These are phyloP conservation scores for Vicia villosa DNA, from an alignment of 306 rosid genomes.

Conservation along the genomic window DNA sequence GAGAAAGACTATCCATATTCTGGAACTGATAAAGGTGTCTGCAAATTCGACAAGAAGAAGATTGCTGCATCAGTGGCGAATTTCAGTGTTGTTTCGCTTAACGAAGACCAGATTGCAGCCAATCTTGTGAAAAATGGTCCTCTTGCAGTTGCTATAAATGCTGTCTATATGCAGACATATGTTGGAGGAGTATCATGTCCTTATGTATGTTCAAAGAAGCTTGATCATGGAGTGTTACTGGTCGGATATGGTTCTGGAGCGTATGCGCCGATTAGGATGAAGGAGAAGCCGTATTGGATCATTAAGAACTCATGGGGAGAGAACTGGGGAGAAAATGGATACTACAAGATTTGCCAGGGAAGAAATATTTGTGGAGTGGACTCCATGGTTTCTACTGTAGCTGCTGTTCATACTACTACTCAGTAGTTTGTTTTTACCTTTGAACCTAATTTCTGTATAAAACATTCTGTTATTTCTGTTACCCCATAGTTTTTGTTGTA, in stretches of 20 bases:
- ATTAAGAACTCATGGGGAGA: slow-evolving; percentile 95
- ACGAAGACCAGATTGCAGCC: slow-evolving; percentile 91
- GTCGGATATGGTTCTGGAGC: slow-evolving; percentile 85
- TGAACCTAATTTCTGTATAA: background rate
- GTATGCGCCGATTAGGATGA: slow-evolving; percentile 76
- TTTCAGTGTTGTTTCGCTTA: slow-evolving; percentile 83
- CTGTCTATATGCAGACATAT: slow-evolving; percentile 95
- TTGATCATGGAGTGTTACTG: slow-evolving; percentile 81
- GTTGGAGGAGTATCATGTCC: slow-evolving; percentile 95
- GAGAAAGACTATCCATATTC: slow-evolving; percentile 92
- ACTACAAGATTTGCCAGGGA: slow-evolving; percentile 83
- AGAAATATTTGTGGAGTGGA: slow-evolving; percentile 83
- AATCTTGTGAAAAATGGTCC: slow-evolving; percentile 94
- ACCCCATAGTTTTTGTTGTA: no score
- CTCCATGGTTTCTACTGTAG: slow-evolving; percentile 50
- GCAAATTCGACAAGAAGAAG: slow-evolving; percentile 81
- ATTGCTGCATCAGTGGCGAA: slow-evolving; percentile 87
- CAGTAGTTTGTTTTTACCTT: slow-evolving; percentile 20
- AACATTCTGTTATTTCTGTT: background rate
- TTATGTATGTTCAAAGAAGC: slow-evolving; percentile 72
- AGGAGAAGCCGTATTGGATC: slow-evolving; percentile 92
- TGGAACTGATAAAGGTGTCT: slow-evolving; percentile 64
- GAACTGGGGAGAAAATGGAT: slow-evolving; percentile 94
- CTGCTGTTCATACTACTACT: slow-evolving; percentile 38
- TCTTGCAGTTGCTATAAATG: slow-evolving; percentile 97